A percentile compares a stretch with the other conserved stretches of the same genome.
Conservation (phyloP, 106 monocot species). For the Narthecium ossifragum region DNA sequence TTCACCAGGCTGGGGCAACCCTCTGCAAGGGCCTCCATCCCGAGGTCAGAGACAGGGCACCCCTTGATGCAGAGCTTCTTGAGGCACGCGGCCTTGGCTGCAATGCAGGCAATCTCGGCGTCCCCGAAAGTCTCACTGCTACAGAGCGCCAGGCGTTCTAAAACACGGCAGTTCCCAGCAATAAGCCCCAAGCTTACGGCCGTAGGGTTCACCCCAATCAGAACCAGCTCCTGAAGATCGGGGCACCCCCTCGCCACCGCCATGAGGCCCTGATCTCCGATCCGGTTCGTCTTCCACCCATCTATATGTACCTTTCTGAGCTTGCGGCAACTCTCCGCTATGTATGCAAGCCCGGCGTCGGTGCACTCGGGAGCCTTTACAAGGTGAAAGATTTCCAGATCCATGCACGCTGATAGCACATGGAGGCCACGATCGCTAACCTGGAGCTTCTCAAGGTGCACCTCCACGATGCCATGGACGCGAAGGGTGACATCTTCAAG, state of each 20-base stretch:
- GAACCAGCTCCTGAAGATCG: conserved; percentile 33
- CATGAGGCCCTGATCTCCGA: conserved; percentile 33
- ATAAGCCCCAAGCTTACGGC: conserved; percentile 18
- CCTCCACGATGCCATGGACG: conserved; percentile 17
- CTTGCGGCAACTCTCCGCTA: conserved; percentile 20
- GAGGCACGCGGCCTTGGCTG: conserved; percentile 21
- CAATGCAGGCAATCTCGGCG: conserved; percentile 33
- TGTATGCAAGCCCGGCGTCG: conserved; percentile 9
- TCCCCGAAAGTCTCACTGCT: conserved; percentile 39
- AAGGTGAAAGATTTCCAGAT: conserved; percentile 29
- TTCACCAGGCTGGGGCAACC: conserved; percentile 43
- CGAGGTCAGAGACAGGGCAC: conserved; percentile 30
- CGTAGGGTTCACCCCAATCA: conserved; percentile 33
- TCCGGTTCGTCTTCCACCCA: conserved; percentile 33
- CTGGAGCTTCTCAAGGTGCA: conserved; percentile 38
- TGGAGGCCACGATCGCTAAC: conserved; percentile 30
- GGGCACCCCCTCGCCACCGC: conserved; percentile 32
- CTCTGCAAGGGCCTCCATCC: conserved; percentile 26
- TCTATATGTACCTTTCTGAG: conserved; percentile 41
- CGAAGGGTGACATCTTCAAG: conserved; percentile 14
- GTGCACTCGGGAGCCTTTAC: conserved; percentile 39
- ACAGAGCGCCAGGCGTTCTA: conserved; percentile 34
- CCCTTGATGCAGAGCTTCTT: conserved; percentile 54
- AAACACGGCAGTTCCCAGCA: conserved; percentile 20
- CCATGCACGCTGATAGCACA: conserved; percentile 5